Conservation (phyloP, 2,329 filamentous ascomycete genomes). For the Purpureocillium lavendulum region DNA sequence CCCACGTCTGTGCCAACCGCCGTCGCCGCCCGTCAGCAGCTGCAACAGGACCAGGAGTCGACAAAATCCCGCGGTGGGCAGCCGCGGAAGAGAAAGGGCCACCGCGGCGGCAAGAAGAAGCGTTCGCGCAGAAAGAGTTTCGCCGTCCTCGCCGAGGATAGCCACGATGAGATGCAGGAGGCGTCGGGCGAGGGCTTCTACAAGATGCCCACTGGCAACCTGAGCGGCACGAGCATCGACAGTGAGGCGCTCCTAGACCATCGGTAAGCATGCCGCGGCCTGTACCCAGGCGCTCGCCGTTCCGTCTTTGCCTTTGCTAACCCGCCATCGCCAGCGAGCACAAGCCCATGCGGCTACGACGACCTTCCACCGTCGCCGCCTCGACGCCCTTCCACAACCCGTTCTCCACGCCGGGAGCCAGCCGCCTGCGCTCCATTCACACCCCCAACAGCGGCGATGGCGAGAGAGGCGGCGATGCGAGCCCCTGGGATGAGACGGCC, state of each 20-base stretch:
- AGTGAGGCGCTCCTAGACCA: conserved; percentile 86
- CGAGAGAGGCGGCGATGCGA: conserved; percentile 30
- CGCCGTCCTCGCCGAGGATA: conserved; percentile 53
- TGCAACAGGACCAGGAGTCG: conserved; percentile 1
- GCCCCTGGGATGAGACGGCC: conserved; percentile 37
- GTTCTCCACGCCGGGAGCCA: conserved; percentile 18
- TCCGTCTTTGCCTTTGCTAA: too few species aligned
- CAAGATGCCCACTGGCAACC: conserved; percentile 42
- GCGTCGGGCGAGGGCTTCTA: conserved; percentile 37
- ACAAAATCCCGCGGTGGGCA: conserved; percentile 8
- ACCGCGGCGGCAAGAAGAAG: conserved; percentile 72
- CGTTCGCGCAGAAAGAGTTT: conserved; percentile 74
- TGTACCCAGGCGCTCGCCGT: background rate
- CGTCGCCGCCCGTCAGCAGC: conserved; percentile 1
- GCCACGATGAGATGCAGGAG: conserved; percentile 26
- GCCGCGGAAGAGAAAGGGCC: conserved; percentile 58
- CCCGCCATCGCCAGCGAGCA: too few species aligned
- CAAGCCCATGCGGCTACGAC: conserved; percentile 53
- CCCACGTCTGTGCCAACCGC: background rate
- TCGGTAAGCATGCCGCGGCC: too few species aligned
- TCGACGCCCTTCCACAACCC: conserved; percentile 25
- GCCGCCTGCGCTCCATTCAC: conserved; percentile 26
- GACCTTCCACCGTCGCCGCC: conserved; percentile 40
- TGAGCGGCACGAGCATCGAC: conserved; percentile 81
- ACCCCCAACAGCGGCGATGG: conserved; percentile 36